Evolutionary conservation across 768 basidiomycete genomes (phyloP), one percentile per base, ranked within the genome.

Genomic region (Suillus subaureus): DNA sequence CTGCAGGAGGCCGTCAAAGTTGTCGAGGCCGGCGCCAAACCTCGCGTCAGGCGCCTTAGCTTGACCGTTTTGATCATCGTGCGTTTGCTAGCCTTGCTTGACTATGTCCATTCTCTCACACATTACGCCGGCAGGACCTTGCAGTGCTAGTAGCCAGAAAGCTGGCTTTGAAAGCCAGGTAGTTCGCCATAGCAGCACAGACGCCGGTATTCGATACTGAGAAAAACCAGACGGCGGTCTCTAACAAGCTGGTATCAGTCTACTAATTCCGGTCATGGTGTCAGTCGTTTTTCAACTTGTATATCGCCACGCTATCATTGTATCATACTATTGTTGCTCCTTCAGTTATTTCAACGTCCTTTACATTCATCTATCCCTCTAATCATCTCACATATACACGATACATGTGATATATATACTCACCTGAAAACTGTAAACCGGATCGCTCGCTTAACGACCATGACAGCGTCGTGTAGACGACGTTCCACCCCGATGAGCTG

Each of bases 361-460:
- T 33, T 33, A 35, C 21, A 33, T 33, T 7, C 11, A n/a, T 55
- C 31, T n/a, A 55, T 33, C 54, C 31, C 21, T 35, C 21, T 55
- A 35, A 55, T 55, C 31, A 55, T 33, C 6, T 55, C 21, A 33
- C 54, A 55, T 35, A 55, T 21, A 33, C 18, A 55, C 54, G 21
- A n/a, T 35, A 35, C 33, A n/a, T 55, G 54, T 55, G 21, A 35
- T 35, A 35, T 35, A 11, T 35, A 35, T 35, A 35, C 9, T 11
- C 9, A 2, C 35, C 8, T 35, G 35, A 35, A 35, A 35, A 35
- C 8, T 11, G 9, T 35, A 35, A 35, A 35, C 9, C 9, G 91
- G 70, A 99, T 90, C 5, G 97, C 96, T 61, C 97, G 85, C 79
- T 97, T 97, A 52, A 99, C 97, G n/a, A 99, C 96, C 96, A 99